A percentile compares a stretch with the other conserved stretches of the same genome.
These are phyloP conservation scores for Magnolia kwangsiensis DNA, from an alignment of 164 flowering plant species.

Conservation along the genomic window DNA sequence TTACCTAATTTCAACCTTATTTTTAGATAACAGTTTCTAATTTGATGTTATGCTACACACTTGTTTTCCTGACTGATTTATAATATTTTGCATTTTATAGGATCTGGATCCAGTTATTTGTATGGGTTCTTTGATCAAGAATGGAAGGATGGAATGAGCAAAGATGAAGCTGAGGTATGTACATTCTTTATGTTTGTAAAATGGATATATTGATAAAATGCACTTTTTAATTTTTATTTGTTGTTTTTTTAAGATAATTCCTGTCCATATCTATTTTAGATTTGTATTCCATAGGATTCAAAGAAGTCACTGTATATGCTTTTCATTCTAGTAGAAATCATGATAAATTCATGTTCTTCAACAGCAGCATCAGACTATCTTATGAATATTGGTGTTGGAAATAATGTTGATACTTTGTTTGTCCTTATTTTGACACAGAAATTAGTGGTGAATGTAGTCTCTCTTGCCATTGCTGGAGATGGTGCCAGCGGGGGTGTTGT, in stretches of 20 bases:
- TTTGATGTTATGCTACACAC: neutral
- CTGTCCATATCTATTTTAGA: too few relatives aligned
- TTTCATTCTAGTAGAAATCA: too few relatives aligned
- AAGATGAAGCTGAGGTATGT: slow-evolving; percentile 97
- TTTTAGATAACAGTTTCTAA: neutral
- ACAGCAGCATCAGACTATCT: neutral
- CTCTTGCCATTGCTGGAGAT: slow-evolving; percentile 98
- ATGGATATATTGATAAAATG: too few relatives aligned
- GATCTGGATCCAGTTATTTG: slow-evolving; percentile 93
- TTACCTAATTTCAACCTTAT: neutral
- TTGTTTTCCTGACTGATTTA: neutral
- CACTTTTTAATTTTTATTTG: too few relatives aligned
- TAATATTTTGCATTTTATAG: slow-evolving; percentile 30
- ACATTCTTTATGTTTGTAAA: neutral
- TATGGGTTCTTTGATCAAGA: slow-evolving; percentile 98
- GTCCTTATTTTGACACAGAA: slow-evolving; percentile 40
- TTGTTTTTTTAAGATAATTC: too few relatives aligned
- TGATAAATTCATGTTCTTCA: neutral
- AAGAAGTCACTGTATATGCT: too few relatives aligned
- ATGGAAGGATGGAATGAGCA: slow-evolving; percentile 95
- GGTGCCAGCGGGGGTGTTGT: slow-evolving; percentile 99
- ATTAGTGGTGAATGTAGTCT: slow-evolving; percentile 92
- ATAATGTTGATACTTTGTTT: neutral
- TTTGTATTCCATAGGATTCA: too few relatives aligned
- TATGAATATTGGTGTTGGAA: too few relatives aligned